These are phyloP conservation scores for Curvularia hawaiiensis DNA, from an alignment of 2,329 filamentous ascomycete genomes.

Conservation along the genomic window DNA sequence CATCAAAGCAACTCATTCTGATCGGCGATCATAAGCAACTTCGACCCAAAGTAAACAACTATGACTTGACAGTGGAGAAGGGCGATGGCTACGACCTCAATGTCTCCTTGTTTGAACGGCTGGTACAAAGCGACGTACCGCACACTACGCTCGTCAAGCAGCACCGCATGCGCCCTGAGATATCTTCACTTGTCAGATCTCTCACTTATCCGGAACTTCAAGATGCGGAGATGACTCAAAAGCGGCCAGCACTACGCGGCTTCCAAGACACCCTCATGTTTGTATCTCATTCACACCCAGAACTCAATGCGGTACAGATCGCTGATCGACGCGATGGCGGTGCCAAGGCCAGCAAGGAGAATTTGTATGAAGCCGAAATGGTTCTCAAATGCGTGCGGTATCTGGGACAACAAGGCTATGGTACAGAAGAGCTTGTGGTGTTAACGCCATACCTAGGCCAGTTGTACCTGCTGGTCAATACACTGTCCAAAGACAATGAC, in stretches of 20 bases:
- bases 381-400: constrained; percentile 69
- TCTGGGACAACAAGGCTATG: constrained; percentile 73
- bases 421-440: constrained; percentile 67
- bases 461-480: constrained; percentile 61
- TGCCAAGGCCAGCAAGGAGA: constrained; percentile 62
- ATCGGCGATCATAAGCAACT: constrained; percentile 79
- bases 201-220: constrained; percentile 67
- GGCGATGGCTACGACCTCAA: constrained; percentile 71
- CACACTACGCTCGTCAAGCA: constrained; percentile 64
- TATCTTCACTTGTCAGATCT: constrained; percentile 62
- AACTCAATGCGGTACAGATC: constrained; percentile 53
- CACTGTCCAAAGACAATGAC: constrained; percentile 63
- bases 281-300: constrained; percentile 64
- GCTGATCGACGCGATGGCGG: constrained; percentile 59
- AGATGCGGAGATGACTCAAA: constrained; percentile 59
- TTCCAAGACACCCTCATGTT: constrained; percentile 67
- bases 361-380: constrained; percentile 69
- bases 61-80: constrained; percentile 64
- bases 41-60: constrained; percentile 69
- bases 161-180: constrained; percentile 72
- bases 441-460: constrained; percentile 77
- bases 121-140: constrained; percentile 61
- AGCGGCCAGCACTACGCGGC: constrained; percentile 58
- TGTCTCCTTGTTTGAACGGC: constrained; percentile 70
- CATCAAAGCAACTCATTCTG: constrained; percentile 67